Evolutionary conservation across 129 eudicot genomes (phyloP).

Genomic region (Smallanthus sonchifolius): DNA sequence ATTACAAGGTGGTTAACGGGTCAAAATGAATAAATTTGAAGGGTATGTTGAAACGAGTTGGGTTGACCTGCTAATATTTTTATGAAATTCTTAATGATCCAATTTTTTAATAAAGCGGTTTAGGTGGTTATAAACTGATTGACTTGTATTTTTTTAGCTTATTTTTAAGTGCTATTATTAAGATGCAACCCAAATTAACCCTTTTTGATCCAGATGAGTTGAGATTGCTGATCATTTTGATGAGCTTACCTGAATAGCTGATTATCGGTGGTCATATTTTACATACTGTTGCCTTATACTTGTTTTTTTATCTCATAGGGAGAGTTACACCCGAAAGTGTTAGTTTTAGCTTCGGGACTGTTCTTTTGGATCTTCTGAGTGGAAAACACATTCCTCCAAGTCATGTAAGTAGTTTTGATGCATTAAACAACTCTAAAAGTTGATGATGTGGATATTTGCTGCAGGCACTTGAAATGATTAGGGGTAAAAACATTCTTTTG

Average conservation of each 20-base stretch:
- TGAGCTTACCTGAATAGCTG: not conserved
- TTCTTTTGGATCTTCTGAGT: slow-evolving; percentile 87
- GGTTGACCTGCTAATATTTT: no score
- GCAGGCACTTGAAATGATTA: slow-evolving; percentile 92
- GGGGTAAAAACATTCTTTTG: slow-evolving; percentile 77
- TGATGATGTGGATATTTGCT: not conserved
- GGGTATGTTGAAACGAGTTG: not conserved
- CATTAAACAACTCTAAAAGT: not conserved
- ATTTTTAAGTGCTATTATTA: not conserved
- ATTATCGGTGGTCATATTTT: not conserved
- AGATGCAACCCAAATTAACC: not conserved
- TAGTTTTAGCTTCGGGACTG: slow-evolving; percentile 87
- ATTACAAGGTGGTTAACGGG: no score
- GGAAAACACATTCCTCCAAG: slow-evolving; percentile 95
- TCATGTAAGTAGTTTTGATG: slow-evolving; percentile 50
- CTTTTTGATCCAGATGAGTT: not conserved
- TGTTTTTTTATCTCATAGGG: slow-evolving; percentile 37
- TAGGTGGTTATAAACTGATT: not conserved
- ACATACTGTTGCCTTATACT: not conserved
- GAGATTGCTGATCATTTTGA: not conserved
- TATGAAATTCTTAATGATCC: not conserved
- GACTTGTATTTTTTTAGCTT: not conserved
- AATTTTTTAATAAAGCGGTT: not conserved
- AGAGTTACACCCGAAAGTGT: slow-evolving; percentile 91
- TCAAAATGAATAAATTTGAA: no score